These are phyloP conservation scores for Annulohypoxylon truncatum DNA, from an alignment of 2,329 filamentous ascomycete species.

Conservation along the genomic window DNA sequence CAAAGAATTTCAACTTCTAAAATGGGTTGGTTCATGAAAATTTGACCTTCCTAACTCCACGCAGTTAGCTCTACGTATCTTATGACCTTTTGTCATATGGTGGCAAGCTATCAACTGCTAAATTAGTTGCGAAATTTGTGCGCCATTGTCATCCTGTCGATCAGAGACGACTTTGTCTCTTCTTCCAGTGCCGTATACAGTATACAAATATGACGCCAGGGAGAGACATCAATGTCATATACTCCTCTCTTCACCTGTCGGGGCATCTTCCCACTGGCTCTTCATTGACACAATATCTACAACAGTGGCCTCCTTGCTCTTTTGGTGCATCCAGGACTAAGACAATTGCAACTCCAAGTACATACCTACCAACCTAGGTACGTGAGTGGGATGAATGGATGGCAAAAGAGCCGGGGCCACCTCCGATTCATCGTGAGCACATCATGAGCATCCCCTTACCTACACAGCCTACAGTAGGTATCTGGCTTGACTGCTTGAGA, in stretches of 20 bases:
- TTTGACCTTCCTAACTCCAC: neutral
- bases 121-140: conserved; percentile 29
- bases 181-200: neutral
- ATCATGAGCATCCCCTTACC: too few species aligned
- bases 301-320: neutral
- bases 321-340: neutral
- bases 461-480: too few species aligned
- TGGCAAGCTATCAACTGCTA: conserved; percentile 14
- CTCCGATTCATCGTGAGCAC: neutral
- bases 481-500: neutral
- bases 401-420: neutral
- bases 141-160: conserved; percentile 28
- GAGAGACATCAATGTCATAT: neutral
- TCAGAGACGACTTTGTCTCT: conserved; percentile 17
- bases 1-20: conserved; percentile 1
- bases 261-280: conserved; percentile 19
- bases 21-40: neutral
- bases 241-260: conserved; percentile 1
- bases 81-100: conserved; percentile 13
- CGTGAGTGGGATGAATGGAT: neutral
- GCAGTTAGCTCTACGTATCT: conserved; percentile 1
- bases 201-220: conserved; percentile 28
- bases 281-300: neutral
- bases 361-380: too few species aligned
- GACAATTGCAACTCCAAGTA: neutral